Evolutionary conservation across 768 basidiomycete species (phyloP).

Genomic region (Auriscalpium orientale): DNA sequence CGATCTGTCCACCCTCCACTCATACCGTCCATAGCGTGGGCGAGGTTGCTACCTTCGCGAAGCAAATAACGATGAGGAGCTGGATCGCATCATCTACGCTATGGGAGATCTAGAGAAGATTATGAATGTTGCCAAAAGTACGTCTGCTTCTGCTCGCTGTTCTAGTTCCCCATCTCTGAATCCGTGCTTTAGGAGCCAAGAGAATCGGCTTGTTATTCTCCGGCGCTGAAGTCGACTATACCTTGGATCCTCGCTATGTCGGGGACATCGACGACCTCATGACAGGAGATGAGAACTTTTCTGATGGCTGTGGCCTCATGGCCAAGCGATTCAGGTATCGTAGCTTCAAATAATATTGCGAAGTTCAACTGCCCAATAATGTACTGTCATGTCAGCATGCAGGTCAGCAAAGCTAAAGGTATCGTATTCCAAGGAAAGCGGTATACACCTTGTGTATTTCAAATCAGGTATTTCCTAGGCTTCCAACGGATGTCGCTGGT

Average conservation of each 20-base stretch:
- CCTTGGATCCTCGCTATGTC: constrained; percentile 39
- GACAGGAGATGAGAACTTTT: constrained; percentile 50
- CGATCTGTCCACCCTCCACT: background rate
- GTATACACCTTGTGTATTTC: constrained; percentile 56
- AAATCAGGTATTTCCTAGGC: constrained; percentile 40
- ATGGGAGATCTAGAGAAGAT: constrained; percentile 54
- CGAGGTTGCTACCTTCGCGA: constrained; percentile 57
- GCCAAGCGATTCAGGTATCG: constrained; percentile 26
- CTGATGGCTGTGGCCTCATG: constrained; percentile 65
- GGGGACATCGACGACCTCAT: constrained; percentile 55
- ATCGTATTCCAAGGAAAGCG: constrained; percentile 47
- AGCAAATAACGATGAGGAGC: constrained; percentile 45
- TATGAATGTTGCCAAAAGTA: constrained; percentile 60
- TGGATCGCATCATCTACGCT: constrained; percentile 49
- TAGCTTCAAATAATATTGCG: too few relatives aligned
- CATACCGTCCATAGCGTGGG: constrained; percentile 34
- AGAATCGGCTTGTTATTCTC: constrained; percentile 63
- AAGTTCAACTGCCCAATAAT: background rate
- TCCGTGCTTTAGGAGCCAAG: constrained; percentile 44
- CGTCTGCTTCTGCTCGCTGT: constrained; percentile 10
- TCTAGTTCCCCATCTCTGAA: background rate
- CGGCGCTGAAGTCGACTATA: constrained; percentile 51
- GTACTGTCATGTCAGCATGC: constrained; percentile 28
- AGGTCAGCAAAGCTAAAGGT: constrained; percentile 45
- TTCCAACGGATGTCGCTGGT: too few relatives aligned